A percentile compares a stretch with the other conserved stretches of the same genome.
phyloP scores from a whole-genome alignment of 192 early-diverging fungal genomes.

The Podila horticola region DNA sequence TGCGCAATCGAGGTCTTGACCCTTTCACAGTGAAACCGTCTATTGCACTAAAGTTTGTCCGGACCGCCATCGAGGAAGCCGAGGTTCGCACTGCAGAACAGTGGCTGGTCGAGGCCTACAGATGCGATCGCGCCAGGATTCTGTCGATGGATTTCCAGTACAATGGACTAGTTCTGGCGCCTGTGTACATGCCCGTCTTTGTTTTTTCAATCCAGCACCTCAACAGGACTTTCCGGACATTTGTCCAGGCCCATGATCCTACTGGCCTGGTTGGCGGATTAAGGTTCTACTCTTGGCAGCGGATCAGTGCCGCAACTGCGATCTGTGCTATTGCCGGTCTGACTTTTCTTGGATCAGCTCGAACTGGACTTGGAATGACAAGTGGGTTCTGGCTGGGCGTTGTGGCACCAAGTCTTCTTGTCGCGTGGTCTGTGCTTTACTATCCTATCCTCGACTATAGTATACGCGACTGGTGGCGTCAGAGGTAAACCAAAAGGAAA shows the following conservation, averaged over 20 bases:
- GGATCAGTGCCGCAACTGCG: constrained; percentile 55
- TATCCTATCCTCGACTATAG: constrained; percentile 59
- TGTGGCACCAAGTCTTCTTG: constrained; percentile 52
- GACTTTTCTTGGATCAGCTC: constrained; percentile 22
- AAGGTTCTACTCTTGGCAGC: constrained; percentile 60
- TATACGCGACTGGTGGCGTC: constrained; percentile 53
- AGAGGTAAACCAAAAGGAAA: constrained; percentile 11
- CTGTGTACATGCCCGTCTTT: constrained; percentile 62
- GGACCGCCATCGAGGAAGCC: constrained; percentile 50
- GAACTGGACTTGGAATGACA: constrained; percentile 26
- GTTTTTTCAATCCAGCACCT: constrained; percentile 57
- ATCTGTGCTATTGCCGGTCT: constrained; percentile 26
- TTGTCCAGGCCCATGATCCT: constrained; percentile 61
- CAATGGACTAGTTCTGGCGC: constrained; percentile 49
- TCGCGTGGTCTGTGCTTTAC: constrained; percentile 58
- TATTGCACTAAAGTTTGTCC: constrained; percentile 57
- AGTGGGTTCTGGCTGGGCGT: constrained; percentile 56
- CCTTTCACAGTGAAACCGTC: constrained; percentile 59
- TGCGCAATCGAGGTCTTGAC: constrained; percentile 53
- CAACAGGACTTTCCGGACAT: constrained; percentile 58
- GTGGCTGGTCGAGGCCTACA: constrained; percentile 50
- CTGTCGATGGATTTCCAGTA: constrained; percentile 56
- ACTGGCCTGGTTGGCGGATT: constrained; percentile 54
- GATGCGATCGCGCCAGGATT: constrained; percentile 55
- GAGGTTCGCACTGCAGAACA: constrained; percentile 55